These are phyloP conservation scores for Stipa capillata DNA, from an alignment of 176 grass and related monocot species.

Conservation along the genomic window DNA sequence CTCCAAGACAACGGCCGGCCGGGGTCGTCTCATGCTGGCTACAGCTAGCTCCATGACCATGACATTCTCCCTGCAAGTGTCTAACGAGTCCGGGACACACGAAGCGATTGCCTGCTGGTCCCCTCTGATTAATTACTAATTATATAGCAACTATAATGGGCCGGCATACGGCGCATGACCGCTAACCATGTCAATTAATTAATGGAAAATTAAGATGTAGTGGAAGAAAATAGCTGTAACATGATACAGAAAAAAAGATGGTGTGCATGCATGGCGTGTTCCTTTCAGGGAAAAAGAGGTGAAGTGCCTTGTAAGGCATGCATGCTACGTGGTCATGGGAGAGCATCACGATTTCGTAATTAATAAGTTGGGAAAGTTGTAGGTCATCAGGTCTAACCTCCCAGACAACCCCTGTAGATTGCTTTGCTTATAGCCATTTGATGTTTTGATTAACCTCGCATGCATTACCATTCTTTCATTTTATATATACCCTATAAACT, in stretches of 20 bases:
- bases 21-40: slow-evolving; percentile 8
- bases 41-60: slow-evolving; percentile 26
- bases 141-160: background rate
- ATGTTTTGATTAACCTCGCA: too few species aligned
- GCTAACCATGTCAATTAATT: background rate
- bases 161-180: background rate
- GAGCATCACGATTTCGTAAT: slow-evolving; percentile 1
- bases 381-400: background rate
- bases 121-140: background rate
- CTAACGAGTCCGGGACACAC: background rate
- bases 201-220: background rate
- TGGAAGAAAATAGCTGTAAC: background rate
- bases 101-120: background rate
- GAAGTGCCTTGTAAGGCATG: slow-evolving; percentile 31
- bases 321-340: slow-evolving; percentile 28
- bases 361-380: background rate
- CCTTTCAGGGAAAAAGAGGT: background rate
- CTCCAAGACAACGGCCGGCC: background rate
- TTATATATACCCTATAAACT: too few species aligned
- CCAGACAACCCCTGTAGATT: background rate
- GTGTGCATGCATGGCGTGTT: background rate
- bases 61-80: slow-evolving; percentile 10
- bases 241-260: background rate
- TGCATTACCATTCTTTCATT: too few species aligned
- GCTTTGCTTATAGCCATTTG: slow-evolving; percentile 26